phyloP scores from a whole-genome alignment of 2,329 filamentous ascomycete species.

The Trichophyton benhamiae region DNA sequence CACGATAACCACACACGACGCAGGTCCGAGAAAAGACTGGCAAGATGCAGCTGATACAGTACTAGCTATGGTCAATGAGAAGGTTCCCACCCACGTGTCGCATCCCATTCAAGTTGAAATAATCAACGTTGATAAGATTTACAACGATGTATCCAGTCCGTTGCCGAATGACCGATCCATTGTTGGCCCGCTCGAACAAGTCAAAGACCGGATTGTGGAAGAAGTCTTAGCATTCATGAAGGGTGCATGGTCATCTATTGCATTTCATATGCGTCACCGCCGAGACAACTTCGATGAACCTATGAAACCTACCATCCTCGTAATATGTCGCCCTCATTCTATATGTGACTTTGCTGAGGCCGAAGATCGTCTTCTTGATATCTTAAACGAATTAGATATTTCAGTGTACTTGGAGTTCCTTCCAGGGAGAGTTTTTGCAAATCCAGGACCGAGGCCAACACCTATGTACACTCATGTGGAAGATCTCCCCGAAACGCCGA shows the following conservation, averaged over 20 bases:
- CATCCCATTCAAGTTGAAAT: neutral
- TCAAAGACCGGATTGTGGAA: neutral
- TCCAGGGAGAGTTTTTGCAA: neutral
- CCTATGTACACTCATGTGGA: neutral
- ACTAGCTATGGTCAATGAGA: neutral
- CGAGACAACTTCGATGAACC: neutral
- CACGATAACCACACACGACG: neutral
- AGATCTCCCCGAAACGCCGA: neutral
- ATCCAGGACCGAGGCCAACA: neutral
- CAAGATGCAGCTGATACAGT: neutral
- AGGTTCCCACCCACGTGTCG: neutral
- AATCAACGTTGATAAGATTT: neutral
- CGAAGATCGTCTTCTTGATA: neutral
- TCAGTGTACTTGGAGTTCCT: slow-evolving; percentile 1
- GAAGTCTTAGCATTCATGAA: neutral
- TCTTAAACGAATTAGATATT: neutral
- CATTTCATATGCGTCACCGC: neutral
- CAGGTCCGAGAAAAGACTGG: neutral
- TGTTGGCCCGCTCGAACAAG: neutral
- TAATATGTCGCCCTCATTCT: neutral
- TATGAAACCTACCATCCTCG: neutral
- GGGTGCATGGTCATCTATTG: neutral
- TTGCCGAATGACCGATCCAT: neutral
- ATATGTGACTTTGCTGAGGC: neutral
- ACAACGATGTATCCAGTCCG: neutral